These are phyloP conservation scores for Nakazawaea molendinolei DNA, from an alignment of 805 yeast species.

Conservation along the genomic window DNA sequence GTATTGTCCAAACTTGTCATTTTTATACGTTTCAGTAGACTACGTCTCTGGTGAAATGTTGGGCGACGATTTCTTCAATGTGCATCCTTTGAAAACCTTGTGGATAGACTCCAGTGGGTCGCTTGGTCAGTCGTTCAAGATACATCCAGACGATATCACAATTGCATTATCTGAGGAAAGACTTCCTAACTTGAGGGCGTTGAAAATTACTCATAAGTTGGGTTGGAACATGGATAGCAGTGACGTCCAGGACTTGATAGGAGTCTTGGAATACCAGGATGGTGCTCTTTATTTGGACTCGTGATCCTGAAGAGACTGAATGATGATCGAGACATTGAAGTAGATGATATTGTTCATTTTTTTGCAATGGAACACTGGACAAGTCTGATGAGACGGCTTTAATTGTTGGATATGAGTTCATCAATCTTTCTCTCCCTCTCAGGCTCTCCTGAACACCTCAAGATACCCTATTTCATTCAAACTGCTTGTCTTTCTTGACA, in stretches of 20 bases:
- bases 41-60: conserved; percentile 46
- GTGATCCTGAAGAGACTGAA: conserved; percentile 19
- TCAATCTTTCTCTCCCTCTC: too few relatives aligned
- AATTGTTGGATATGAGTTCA: too few relatives aligned
- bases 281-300: conserved; percentile 67
- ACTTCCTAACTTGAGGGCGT: conserved; percentile 56
- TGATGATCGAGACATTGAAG: conserved; percentile 16
- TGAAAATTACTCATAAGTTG: conserved; percentile 65
- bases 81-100: conserved; percentile 42
- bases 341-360: conserved; percentile 14
- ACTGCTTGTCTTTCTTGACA: too few relatives aligned
- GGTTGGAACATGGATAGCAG: conserved; percentile 78
- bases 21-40: conserved; percentile 71
- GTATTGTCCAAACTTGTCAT: conserved; percentile 67
- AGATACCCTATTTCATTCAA: too few relatives aligned
- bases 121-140: conserved; percentile 73
- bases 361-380: too few relatives aligned
- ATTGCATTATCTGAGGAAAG: conserved; percentile 76
- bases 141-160: conserved; percentile 85
- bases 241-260: conserved; percentile 57
- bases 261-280: conserved; percentile 62
- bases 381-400: too few relatives aligned
- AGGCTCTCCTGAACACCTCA: too few relatives aligned
- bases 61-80: conserved; percentile 42
- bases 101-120: conserved; percentile 81